Base-by-base conservation (phyloP, 768 basidiomycete species). In the Grammothele lineata region DNA sequence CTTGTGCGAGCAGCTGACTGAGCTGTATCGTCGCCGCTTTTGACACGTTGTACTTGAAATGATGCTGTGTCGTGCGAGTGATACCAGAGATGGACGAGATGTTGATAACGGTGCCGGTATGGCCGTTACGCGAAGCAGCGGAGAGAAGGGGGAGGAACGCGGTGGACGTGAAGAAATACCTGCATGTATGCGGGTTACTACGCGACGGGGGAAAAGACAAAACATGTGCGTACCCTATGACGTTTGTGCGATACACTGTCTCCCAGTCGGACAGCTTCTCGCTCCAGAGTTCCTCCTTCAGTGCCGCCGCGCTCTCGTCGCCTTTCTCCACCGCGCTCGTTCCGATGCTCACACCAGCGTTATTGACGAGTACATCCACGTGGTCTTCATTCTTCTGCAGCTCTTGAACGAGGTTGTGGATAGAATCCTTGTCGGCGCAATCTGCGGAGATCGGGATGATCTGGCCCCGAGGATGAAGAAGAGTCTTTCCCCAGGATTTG, bases 91-190 rank as follows among this genome's bases (percentile, higher is more conserved):
- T 69, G 15, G 66, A 68, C n/a, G 70, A 57, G 37, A 71, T 62
- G 55, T 73, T 74, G 59, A 76, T 68, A 24, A 74, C 60, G 38
- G 62, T 64, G 10, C 62, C 68, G 4, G 70, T 66, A 46, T 68
- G 62, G 6, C 56, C 50, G 12, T 49, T 53, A 7, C 58, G 54
- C 3, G 62, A 62, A 17, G 69, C 68, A 5, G 66, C 67, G 12
- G 63, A 51, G 14, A 76, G 68, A 3, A 75, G 63, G 4, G 72
- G 72, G 1, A 75, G 51, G 60, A 76, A 74, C 0, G 75, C 74
- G 25, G 66, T 68, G 3, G 72, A 63, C 2, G 67, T 69, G 60
- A 73, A 72, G 62, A 68, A 72, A 47, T 70, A 66, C 4, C 62
- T 65, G 45, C 17, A 17, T 36, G 37, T 24, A 25, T 23, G 22